phyloP scores from a whole-genome alignment of 2,329 filamentous ascomycete species.

The Xylaria hypoxylon region DNA sequence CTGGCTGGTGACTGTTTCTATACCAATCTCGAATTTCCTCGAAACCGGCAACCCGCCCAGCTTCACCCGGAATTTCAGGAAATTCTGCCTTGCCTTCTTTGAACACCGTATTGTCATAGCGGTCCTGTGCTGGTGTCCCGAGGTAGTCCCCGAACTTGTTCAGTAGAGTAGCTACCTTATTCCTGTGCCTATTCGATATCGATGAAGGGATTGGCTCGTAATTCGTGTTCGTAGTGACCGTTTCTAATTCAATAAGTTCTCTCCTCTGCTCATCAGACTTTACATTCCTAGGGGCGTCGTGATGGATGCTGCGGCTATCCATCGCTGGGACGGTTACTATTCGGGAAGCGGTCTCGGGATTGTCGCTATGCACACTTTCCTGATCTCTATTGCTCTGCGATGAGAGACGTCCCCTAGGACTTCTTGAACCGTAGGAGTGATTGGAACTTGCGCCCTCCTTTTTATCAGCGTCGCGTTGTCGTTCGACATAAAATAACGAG shows the following conservation, averaged over 20 bases:
- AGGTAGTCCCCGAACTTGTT: conserved; percentile 59
- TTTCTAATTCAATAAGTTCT: conserved; percentile 25
- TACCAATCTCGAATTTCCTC: conserved; percentile 56
- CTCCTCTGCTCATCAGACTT: conserved; percentile 1
- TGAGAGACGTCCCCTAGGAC: conserved; percentile 43
- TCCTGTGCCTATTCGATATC: conserved; percentile 51
- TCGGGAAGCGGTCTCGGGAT: conserved; percentile 6
- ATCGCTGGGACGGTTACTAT: not conserved
- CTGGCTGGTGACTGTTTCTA: conserved; percentile 47
- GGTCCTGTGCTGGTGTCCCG: conserved; percentile 60
- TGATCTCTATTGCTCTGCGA: conserved; percentile 22
- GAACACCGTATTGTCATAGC: conserved; percentile 63
- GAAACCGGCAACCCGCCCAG: conserved; percentile 57
- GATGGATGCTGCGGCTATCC: not conserved
- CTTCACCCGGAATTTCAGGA: conserved; percentile 68
- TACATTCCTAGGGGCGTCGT: not conserved
- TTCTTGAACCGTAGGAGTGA: conserved; percentile 40
- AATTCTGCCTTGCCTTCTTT: conserved; percentile 61
- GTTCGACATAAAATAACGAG: conserved; percentile 65
- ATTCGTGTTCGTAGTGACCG: conserved; percentile 14
- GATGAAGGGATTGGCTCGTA: conserved; percentile 14
- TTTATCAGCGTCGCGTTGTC: conserved; percentile 52
- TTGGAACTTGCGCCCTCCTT: conserved; percentile 35
- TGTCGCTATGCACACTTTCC: conserved; percentile 22
- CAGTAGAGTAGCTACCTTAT: conserved; percentile 58